These are phyloP conservation scores for Haberlea rhodopensis DNA, from an alignment of 257 asterid genomes.

Conservation along the genomic window DNA sequence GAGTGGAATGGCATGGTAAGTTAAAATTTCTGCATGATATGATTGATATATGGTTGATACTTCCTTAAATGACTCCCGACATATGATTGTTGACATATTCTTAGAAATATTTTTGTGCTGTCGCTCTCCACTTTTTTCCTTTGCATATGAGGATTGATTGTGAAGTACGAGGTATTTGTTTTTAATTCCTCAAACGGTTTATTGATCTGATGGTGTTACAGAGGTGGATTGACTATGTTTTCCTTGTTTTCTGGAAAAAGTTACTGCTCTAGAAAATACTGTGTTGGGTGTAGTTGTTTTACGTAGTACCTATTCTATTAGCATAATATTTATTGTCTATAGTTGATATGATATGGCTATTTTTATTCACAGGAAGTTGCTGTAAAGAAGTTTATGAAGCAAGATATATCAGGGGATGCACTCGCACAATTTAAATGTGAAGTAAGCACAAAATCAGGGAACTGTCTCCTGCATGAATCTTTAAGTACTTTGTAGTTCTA, in stretches of 20 bases:
- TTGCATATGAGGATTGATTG: too few species aligned
- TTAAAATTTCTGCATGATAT: slow-evolving; percentile 22
- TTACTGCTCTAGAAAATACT: background rate
- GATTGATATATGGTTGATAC: slow-evolving; percentile 21
- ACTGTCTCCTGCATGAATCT: background rate
- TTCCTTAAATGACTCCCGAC: slow-evolving; percentile 1
- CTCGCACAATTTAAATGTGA: slow-evolving; percentile 84
- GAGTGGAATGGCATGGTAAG: slow-evolving; percentile 98
- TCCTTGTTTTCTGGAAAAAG: slow-evolving; percentile 14
- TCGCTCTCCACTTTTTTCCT: background rate
- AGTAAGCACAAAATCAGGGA: slow-evolving; percentile 41
- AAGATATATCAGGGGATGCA: slow-evolving; percentile 95
- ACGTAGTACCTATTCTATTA: background rate
- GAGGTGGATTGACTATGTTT: too few species aligned
- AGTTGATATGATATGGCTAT: slow-evolving; percentile 13
- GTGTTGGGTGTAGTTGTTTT: background rate
- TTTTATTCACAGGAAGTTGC: slow-evolving; percentile 84
- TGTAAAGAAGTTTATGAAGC: slow-evolving; percentile 91
- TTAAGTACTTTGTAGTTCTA: slow-evolving; percentile 22
- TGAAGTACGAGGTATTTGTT: too few species aligned
- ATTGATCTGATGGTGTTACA: too few species aligned
- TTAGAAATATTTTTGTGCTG: slow-evolving; percentile 10
- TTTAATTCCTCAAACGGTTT: too few species aligned
- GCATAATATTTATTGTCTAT: background rate
- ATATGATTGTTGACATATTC: slow-evolving; percentile 11